Conservation (phyloP, 2,329 filamentous ascomycete genomes). For the Ceratocystis colombiana region DNA sequence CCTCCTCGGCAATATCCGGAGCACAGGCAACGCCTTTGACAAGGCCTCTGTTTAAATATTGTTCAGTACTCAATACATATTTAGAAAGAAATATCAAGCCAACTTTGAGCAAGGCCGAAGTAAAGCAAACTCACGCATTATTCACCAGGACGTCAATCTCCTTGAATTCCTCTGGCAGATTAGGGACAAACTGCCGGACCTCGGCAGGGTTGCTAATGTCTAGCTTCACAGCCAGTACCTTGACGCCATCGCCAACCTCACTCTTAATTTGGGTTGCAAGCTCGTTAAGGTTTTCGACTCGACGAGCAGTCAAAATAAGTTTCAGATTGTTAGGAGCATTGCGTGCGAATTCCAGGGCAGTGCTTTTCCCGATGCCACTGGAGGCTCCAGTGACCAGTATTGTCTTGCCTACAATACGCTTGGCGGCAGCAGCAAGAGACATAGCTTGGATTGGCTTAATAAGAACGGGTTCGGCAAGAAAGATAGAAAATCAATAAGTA, state of each 20-base stretch:
- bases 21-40: conserved; percentile 82
- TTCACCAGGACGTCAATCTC: conserved; percentile 86
- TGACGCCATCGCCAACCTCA: conserved; percentile 68
- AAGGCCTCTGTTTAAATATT: conserved; percentile 51
- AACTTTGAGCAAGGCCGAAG: background rate
- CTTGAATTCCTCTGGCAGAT: conserved; percentile 69
- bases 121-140: conserved; percentile 63
- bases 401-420: conserved; percentile 88
- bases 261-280: conserved; percentile 65
- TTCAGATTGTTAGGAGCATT: conserved; percentile 70
- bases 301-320: conserved; percentile 79
- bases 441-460: conserved; percentile 33
- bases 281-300: conserved; percentile 66
- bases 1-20: conserved; percentile 68
- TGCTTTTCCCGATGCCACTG: conserved; percentile 76
- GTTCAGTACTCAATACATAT: conserved; percentile 25
- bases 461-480: background rate
- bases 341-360: conserved; percentile 85
- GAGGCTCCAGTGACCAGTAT: conserved; percentile 85
- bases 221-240: conserved; percentile 71
- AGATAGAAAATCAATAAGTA: background rate
- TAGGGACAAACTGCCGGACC: conserved; percentile 59
- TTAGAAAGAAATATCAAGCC: no score
- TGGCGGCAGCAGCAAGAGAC: conserved; percentile 55
- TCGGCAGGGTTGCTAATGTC: conserved; percentile 76